Evolutionary conservation across 345 rosid species (phyloP), one percentile per base, ranked within the genome.

Genomic region (Draba incana): DNA sequence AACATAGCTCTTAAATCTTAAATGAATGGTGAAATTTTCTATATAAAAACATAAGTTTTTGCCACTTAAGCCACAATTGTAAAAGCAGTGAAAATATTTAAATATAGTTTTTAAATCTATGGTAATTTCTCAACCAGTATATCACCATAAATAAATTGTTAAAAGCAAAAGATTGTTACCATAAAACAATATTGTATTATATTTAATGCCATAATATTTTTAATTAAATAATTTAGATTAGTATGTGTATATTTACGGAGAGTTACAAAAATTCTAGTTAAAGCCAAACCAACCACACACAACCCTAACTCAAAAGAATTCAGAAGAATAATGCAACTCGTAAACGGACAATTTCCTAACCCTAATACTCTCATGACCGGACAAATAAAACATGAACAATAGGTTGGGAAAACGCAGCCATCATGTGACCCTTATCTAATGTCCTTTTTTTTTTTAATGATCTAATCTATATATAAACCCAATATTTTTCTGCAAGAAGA

Each of bases 381-480:
- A 20, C 5, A 62, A 70, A 62, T 8, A 16, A 46, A 47, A 3
- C 57, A 42, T 57, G 65, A 44, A 39, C 6, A 28, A 27, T 48
- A 64, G 52, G 60, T 64, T 72, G 13, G 70, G 76, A 44, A 64
- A 50, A 72, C 10, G 70, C 45, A 57, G 15, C 37, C 28, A 64
- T 72, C 76, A 48, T 54, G 75, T 70, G 69, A 44, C 75, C 38
- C 62, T 35, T 53, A 20, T 41, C 68, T 61, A 42, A 43, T 52
- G 54, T 61, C 75, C 28, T 43, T 60, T 31, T 28, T 31, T 31
- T 5, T 31, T 6, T 31, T 31, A 31, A 31, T 31, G 35, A 6
- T 31, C 35, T 31, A 31, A 28, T 31, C 20, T 14, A 68, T 28
- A 27, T 8, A 48, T 8, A 14, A 39, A 13, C 1, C 30, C 66